phyloP scores from a whole-genome alignment of 306 rosid species.

The Canavalia gladiata region DNA sequence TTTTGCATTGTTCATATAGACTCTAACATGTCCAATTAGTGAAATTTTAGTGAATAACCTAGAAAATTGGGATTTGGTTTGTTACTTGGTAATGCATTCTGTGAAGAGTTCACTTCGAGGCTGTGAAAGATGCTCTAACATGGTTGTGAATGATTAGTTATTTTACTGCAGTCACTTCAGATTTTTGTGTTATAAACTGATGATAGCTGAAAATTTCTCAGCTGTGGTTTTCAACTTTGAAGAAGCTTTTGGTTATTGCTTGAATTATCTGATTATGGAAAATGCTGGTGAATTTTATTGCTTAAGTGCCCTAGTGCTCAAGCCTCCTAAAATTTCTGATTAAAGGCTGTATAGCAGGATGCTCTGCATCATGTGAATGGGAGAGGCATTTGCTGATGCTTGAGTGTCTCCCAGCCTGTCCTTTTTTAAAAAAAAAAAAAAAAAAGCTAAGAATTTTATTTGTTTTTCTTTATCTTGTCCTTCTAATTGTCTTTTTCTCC shows the following conservation, averaged over 20 bases:
- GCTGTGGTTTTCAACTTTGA: neutral
- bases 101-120: constrained; percentile 19
- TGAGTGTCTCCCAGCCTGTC: neutral
- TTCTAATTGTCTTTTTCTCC: neutral
- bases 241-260: constrained; percentile 13
- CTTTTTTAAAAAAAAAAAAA: no score
- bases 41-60: constrained; percentile 1
- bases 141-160: constrained; percentile 19
- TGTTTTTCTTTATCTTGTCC: neutral
- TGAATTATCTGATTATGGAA: neutral
- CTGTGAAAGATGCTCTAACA: neutral
- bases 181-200: neutral
- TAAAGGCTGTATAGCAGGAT: neutral
- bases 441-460: neutral
- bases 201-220: neutral
- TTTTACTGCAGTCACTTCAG: neutral
- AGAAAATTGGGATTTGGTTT: constrained; percentile 9
- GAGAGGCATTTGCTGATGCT: constrained; percentile 10
- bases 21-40: neutral
- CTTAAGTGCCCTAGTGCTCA: neutral
- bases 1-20: constrained; percentile 22
- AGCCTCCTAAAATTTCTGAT: neutral
- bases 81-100: constrained; percentile 38
- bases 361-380: neutral
- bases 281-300: neutral